Evolutionary conservation across 768 basidiomycete genomes (phyloP), one percentile per base, ranked within the genome.

Genomic region (Russula abietina): DNA sequence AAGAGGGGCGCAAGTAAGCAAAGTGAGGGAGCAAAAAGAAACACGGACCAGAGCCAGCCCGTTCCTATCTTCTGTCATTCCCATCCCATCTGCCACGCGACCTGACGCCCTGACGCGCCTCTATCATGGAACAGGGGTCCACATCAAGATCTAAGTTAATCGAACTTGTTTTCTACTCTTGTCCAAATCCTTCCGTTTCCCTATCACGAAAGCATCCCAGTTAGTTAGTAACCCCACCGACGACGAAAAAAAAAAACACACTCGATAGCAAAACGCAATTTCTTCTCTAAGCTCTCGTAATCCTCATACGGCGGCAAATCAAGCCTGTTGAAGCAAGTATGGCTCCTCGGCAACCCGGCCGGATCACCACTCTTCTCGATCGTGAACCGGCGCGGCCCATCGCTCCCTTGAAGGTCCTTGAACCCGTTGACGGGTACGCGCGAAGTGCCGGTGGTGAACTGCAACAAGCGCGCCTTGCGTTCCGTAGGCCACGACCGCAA

Each of bases 291-390:
- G 69, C 84, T 89, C 73, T 91, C 87, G 70, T 90, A 92, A 71
- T 91, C 88, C 68, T 90, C 83, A 72, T 97, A 97, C 17, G 92
- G 89, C 0, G 93, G 93, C 26, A 97, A 75, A 71, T 97, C 93
- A 55, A 92, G 76, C 54, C 88, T 77, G 72, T 96, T 96, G 81
- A 97, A 96, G 75, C 94, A 97, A 2, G 93, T 97, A 73, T 96
- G 94, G 68, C 87, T 89, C 71, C 94, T 84, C 2, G 94, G 94
- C 54, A 97, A 73, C 51, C 92, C 91, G 16, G 82, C 84, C 12
- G 92, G 88, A 71, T 96, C 93, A 5, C 94, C 94, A 24, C 87
- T 88, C 75, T 96, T 96, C 75, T 97, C 93, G 64, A 97, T 94
- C 12, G 94, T 97, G 73, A 97, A 97, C 64, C 93, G 78, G 60